phyloP scores from a whole-genome alignment of 805 yeast genomes.

The Ogataea trehaloabstinens region DNA sequence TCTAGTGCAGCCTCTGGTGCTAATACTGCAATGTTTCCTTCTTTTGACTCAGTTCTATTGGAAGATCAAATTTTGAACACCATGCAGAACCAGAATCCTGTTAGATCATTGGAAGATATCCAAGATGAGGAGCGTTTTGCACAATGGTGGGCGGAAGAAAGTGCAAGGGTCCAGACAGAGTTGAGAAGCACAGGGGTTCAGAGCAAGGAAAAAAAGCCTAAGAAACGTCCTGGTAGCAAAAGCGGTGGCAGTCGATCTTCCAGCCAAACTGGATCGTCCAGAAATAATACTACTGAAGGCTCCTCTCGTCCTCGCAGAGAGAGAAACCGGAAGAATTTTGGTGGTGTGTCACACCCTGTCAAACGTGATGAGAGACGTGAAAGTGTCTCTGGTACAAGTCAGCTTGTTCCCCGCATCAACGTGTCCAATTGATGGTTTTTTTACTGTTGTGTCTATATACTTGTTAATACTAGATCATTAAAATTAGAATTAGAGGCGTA shows the following conservation, averaged over 20 bases:
- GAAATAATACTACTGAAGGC: neutral
- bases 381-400: too few species aligned
- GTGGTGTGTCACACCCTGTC: too few species aligned
- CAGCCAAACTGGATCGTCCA: neutral
- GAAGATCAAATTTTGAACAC: constrained; percentile 20
- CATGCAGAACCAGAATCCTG: constrained; percentile 25
- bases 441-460: too few species aligned
- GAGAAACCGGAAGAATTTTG: neutral
- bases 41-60: constrained; percentile 25
- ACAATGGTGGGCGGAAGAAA: constrained; percentile 84
- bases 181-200: constrained; percentile 18
- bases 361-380: too few species aligned
- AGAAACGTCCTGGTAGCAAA: neutral
- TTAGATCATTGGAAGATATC: constrained; percentile 52
- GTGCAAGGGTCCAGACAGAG: constrained; percentile 56
- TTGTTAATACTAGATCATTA: too few species aligned
- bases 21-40: constrained; percentile 21
- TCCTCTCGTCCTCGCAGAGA: neutral
- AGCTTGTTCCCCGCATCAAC: too few species aligned
- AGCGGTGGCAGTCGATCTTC: neutral
- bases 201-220: constrained; percentile 3
- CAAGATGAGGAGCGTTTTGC: constrained; percentile 83
- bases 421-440: too few species aligned
- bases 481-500: too few species aligned
- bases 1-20: constrained; percentile 5